Evolutionary conservation across 2,329 filamentous ascomycete species (phyloP).

Genomic region (Fusarium secorum): DNA sequence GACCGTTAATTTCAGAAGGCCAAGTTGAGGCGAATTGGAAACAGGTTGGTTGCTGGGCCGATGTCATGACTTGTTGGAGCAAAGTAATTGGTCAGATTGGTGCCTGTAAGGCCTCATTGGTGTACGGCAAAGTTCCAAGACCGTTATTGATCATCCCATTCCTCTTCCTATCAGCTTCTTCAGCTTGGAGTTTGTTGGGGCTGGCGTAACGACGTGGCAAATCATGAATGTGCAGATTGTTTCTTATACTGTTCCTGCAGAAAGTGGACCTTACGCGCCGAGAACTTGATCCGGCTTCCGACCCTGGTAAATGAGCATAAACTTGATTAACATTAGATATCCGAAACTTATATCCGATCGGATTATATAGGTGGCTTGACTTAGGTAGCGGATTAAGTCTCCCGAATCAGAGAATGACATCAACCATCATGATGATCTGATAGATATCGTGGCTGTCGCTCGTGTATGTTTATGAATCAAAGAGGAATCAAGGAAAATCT

Average conservation of each 20-base stretch:
- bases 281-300: not conserved
- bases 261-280: not conserved
- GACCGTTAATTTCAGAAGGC: not conserved
- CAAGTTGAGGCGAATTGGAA: not conserved
- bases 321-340: not conserved
- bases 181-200: not conserved
- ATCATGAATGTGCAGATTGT: not conserved
- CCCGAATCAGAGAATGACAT: not conserved
- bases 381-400: not conserved
- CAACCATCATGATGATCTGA: not conserved
- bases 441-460: not conserved
- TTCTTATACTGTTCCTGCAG: conserved; percentile 2
- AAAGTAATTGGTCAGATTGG: not conserved
- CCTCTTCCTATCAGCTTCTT: not conserved
- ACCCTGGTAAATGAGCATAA: not conserved
- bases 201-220: not conserved
- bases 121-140: not conserved
- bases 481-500: not conserved
- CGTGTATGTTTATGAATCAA: not conserved
- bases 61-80: conserved; percentile 1
- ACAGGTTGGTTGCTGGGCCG: not conserved
- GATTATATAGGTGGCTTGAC: not conserved
- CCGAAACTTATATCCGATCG: not conserved
- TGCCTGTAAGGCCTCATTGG: not conserved
- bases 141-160: not conserved